These are phyloP conservation scores for Geosmithia flava DNA, from an alignment of 2,329 filamentous ascomycete species.

Conservation along the genomic window DNA sequence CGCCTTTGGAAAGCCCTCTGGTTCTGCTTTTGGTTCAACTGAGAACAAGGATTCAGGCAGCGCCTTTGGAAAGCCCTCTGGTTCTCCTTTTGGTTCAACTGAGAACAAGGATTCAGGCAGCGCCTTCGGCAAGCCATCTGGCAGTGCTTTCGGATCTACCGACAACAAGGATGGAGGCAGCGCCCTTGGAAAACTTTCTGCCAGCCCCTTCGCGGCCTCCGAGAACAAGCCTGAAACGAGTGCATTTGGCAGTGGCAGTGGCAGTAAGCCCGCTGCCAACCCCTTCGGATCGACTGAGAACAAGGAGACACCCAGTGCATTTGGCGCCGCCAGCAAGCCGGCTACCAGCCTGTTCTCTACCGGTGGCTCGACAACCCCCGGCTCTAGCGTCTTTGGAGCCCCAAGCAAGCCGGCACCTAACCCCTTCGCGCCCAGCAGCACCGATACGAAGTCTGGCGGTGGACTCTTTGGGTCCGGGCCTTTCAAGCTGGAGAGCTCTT, in stretches of 20 bases:
- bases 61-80: conserved; percentile 14
- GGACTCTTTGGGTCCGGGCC: conserved; percentile 34
- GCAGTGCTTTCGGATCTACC: background rate
- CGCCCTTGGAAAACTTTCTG: conserved; percentile 14
- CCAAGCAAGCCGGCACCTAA: background rate
- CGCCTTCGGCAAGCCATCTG: background rate
- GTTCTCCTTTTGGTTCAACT: conserved; percentile 12
- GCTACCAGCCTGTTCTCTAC: too few relatives aligned
- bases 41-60: conserved; percentile 3
- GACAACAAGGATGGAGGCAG: conserved; percentile 4
- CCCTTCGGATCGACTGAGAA: background rate
- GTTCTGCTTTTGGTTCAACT: conserved; percentile 9
- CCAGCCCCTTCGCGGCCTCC: conserved; percentile 13
- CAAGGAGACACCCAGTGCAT: background rate
- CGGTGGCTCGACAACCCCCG: background rate
- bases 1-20: conserved; percentile 14
- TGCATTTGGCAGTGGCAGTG: background rate
- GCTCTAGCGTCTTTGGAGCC: background rate
- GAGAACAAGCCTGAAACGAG: conserved; percentile 5
- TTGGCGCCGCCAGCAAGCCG: background rate
- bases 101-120: conserved; percentile 4
- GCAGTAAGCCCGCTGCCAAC: background rate
- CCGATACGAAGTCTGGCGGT: conserved; percentile 13
- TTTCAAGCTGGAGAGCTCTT: conserved; percentile 57
- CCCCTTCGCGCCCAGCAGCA: background rate